These are phyloP conservation scores for Sporothrix protearum DNA, from an alignment of 2,329 filamentous ascomycete genomes.

Conservation along the genomic window DNA sequence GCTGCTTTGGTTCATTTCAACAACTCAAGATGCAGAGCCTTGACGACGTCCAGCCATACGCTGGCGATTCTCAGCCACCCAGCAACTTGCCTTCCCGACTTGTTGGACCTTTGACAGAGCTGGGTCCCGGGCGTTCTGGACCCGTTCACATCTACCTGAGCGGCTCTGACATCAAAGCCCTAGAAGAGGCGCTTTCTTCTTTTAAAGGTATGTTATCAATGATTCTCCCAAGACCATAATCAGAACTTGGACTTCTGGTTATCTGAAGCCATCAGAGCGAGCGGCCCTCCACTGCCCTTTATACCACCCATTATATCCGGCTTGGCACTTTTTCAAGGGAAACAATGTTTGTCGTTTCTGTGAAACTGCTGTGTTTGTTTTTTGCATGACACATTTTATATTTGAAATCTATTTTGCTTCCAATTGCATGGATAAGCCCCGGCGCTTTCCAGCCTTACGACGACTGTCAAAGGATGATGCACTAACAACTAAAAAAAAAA, in stretches of 20 bases:
- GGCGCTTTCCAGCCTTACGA: too few relatives aligned
- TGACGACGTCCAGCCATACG: not conserved
- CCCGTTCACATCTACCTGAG: slow-evolving; percentile 26
- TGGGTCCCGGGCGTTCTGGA: slow-evolving; percentile 18
- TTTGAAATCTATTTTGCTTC: not conserved
- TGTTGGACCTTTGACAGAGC: slow-evolving; percentile 21
- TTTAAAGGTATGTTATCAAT: slow-evolving; percentile 32
- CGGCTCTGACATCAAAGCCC: slow-evolving; percentile 26
- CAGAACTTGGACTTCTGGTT: not conserved
- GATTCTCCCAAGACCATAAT: not conserved
- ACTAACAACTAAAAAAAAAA: not conserved
- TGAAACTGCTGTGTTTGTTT: not conserved
- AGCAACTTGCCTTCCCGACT: slow-evolving; percentile 1
- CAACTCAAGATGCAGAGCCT: not conserved
- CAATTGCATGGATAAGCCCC: not conserved
- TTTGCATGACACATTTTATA: not conserved
- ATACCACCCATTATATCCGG: not conserved
- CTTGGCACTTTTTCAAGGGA: not conserved
- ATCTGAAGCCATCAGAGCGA: not conserved
- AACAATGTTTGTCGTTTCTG: not conserved
- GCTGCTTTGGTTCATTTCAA: too few relatives aligned
- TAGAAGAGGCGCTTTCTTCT: slow-evolving; percentile 31
- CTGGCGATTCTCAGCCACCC: not conserved
- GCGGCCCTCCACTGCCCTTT: not conserved
- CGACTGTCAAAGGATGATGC: not conserved